These are phyloP conservation scores for Aspergillus viridinutans DNA, from an alignment of 2,329 filamentous ascomycete genomes.

Conservation along the genomic window DNA sequence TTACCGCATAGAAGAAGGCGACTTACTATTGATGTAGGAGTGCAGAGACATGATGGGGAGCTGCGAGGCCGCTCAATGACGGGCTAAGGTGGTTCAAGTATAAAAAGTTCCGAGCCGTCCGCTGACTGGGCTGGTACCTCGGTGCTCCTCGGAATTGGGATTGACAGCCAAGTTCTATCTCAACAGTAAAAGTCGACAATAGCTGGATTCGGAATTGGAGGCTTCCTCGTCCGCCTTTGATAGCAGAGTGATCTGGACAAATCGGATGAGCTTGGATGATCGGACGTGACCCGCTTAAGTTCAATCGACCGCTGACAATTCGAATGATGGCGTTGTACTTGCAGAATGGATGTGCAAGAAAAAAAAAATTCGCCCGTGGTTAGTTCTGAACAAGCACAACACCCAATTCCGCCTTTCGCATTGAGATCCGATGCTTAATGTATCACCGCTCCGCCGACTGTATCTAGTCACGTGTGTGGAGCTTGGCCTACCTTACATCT, in stretches of 20 bases:
- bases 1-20: neutral
- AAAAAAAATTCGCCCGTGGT: neutral
- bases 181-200: neutral
- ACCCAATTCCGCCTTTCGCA: neutral
- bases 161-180: neutral
- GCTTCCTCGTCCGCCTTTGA: neutral
- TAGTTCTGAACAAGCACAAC: neutral
- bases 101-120: neutral
- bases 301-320: neutral
- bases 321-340: neutral
- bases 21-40: constrained; percentile 51
- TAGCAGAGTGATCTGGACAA: neutral
- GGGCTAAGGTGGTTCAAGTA: neutral
- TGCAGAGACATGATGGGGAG: constrained; percentile 48
- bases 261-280: neutral
- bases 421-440: neutral
- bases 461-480: constrained; percentile 2
- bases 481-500: neutral
- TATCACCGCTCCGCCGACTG: neutral
- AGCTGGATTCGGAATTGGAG: neutral
- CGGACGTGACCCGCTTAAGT: neutral
- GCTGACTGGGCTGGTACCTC: neutral
- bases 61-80: neutral
- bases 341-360: neutral
- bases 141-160: neutral